Conservation (phyloP, 148 eudicot species). For the Vaccinium myrtillus region DNA sequence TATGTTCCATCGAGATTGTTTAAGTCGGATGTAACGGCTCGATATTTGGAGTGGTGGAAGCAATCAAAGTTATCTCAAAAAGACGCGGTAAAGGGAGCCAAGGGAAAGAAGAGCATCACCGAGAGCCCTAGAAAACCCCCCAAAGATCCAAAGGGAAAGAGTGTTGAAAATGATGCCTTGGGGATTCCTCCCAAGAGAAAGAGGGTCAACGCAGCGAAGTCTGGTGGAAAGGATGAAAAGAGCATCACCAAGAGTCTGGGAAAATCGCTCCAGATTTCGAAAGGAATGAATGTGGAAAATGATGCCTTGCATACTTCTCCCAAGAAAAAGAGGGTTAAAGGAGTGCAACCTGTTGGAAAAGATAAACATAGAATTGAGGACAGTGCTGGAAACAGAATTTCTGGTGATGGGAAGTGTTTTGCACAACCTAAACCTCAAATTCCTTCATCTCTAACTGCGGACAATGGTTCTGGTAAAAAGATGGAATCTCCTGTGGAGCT, state of each 20-base stretch:
- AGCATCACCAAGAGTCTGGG: neutral
- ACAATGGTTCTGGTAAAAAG: neutral
- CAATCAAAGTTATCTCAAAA: neutral
- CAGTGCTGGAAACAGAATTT: neutral
- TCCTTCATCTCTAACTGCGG: neutral
- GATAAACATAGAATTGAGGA: neutral
- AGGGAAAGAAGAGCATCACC: neutral
- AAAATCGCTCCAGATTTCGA: neutral
- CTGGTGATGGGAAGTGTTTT: neutral
- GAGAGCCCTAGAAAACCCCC: neutral
- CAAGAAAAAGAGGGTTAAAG: neutral
- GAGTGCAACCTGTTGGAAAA: constrained; percentile 2
- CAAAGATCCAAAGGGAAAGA: neutral
- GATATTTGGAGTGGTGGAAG: constrained; percentile 11
- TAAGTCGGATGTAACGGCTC: constrained; percentile 16
- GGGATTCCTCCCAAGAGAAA: neutral
- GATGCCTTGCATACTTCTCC: neutral
- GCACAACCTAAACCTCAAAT: neutral
- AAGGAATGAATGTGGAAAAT: neutral
- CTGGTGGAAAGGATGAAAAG: neutral
- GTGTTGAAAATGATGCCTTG: neutral
- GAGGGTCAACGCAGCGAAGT: neutral
- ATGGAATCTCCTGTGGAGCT: neutral
- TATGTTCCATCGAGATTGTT: constrained; percentile 14
- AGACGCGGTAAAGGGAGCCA: neutral